Conservation (phyloP, 2,329 filamentous ascomycete genomes). For the Coleophoma cylindrospora region DNA sequence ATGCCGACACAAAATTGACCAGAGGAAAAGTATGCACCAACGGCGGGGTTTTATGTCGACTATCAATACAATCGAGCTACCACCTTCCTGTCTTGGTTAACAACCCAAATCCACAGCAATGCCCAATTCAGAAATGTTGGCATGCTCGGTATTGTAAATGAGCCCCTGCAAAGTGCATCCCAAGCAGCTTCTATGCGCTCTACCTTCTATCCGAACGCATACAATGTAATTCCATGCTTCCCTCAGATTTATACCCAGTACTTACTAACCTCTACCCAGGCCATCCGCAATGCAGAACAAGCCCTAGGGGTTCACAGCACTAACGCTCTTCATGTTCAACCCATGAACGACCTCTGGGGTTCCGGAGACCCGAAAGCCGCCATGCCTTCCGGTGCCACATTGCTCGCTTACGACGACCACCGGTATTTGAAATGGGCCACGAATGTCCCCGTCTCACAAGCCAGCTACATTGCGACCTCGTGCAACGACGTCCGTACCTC, state of each 20-base stretch:
- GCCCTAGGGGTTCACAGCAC: slow-evolving; percentile 34
- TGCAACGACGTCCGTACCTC: slow-evolving; percentile 41
- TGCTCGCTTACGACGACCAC: slow-evolving; percentile 47
- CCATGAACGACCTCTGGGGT: slow-evolving; percentile 49
- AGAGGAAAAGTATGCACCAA: slow-evolving; percentile 24
- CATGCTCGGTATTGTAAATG: slow-evolving; percentile 54
- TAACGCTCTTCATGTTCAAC: slow-evolving; percentile 46
- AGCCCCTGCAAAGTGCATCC: slow-evolving; percentile 39
- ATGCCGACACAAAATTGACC: too few species aligned
- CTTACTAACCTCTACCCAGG: slow-evolving; percentile 16
- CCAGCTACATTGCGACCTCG: slow-evolving; percentile 43
- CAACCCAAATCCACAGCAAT: slow-evolving; percentile 40
- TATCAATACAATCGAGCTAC: slow-evolving; percentile 51
- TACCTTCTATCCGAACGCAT: slow-evolving; percentile 43
- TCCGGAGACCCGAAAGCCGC: slow-evolving; percentile 45
- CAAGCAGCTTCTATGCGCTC: slow-evolving; percentile 30
- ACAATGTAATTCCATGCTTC: slow-evolving; percentile 21
- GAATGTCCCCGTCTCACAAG: slow-evolving; percentile 35
- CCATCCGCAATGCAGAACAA: slow-evolving; percentile 44
- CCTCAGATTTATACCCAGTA: not conserved
- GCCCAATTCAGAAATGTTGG: slow-evolving; percentile 49
- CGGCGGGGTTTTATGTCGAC: slow-evolving; percentile 48
- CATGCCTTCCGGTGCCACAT: slow-evolving; percentile 33
- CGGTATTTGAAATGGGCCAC: slow-evolving; percentile 52
- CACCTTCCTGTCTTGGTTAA: slow-evolving; percentile 51